A percentile compares a stretch with the other conserved stretches of the same genome.
Evolutionary conservation across 2,329 filamentous ascomycete species (phyloP).

Genomic region (Talaromyces sp.): DNA sequence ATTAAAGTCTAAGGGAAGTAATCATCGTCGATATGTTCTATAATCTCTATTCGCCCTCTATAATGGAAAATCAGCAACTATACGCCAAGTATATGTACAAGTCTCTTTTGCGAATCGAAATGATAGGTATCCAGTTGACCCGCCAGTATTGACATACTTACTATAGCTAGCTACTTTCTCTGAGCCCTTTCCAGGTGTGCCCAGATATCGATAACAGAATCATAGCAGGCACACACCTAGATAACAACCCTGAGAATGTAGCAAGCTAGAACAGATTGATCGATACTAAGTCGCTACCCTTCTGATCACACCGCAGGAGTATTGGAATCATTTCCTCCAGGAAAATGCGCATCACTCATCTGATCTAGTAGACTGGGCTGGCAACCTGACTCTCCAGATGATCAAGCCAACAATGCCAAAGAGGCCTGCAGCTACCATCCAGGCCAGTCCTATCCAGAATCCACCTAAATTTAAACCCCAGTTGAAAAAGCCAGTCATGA

Average conservation of each 20-base stretch:
- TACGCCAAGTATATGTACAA: constrained; percentile 4
- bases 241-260: background rate
- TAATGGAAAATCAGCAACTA: background rate
- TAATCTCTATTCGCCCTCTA: background rate
- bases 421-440: constrained; percentile 37
- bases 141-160: background rate
- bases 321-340: background rate
- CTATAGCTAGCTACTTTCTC: background rate
- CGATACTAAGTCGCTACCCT: background rate
- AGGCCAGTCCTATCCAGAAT: constrained; percentile 49
- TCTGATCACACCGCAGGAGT: background rate
- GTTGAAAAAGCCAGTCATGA: constrained; percentile 46
- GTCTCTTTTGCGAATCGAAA: background rate
- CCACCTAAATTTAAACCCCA: constrained; percentile 46
- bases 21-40: background rate
- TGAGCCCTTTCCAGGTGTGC: background rate
- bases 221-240: background rate
- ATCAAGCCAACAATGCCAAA: constrained; percentile 25
- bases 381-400: constrained; percentile 18
- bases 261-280: background rate
- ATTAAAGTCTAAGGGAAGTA: background rate
- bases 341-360: background rate
- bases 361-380: background rate
- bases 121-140: background rate
- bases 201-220: no score